Evolutionary conservation across 2,329 filamentous ascomycete species (phyloP).

Genomic region (Aureobasidium sp.): DNA sequence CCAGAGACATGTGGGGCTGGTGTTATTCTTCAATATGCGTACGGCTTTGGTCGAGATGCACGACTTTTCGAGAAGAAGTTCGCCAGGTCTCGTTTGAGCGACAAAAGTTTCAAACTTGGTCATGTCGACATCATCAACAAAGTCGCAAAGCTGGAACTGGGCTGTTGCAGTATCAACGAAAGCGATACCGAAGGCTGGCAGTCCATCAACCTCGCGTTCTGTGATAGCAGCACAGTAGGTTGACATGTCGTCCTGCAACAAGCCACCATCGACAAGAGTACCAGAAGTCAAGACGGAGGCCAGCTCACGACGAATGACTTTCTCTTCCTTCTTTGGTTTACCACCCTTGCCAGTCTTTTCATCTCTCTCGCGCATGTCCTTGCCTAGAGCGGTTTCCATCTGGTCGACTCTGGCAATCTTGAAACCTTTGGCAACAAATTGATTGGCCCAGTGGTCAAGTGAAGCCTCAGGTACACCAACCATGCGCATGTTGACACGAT

Average conservation of each 20-base stretch:
- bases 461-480: constrained; percentile 94
- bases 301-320: constrained; percentile 86
- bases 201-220: constrained; percentile 55
- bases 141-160: constrained; percentile 88
- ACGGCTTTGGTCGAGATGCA: constrained; percentile 79
- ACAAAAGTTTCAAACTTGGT: constrained; percentile 97
- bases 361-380: constrained; percentile 96
- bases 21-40: constrained; percentile 94
- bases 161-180: constrained; percentile 96
- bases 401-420: constrained; percentile 97
- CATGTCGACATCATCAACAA: constrained; percentile 83
- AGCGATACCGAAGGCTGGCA: constrained; percentile 80
- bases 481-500: constrained; percentile 99
- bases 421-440: constrained; percentile 96
- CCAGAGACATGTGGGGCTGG: constrained; percentile 86
- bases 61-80: constrained; percentile 83
- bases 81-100: constrained; percentile 81
- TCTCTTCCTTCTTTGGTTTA: constrained; percentile 69
- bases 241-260: constrained; percentile 97
- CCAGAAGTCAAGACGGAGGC: constrained; percentile 86
- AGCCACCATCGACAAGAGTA: constrained; percentile 88
- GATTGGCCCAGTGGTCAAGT: constrained; percentile 93
- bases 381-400: constrained; percentile 88
- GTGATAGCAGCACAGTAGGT: constrained; percentile 96
- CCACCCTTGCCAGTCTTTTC: constrained; percentile 40